phyloP scores from a whole-genome alignment of 2,329 filamentous ascomycete species.

The Botrytis sinoallii region DNA sequence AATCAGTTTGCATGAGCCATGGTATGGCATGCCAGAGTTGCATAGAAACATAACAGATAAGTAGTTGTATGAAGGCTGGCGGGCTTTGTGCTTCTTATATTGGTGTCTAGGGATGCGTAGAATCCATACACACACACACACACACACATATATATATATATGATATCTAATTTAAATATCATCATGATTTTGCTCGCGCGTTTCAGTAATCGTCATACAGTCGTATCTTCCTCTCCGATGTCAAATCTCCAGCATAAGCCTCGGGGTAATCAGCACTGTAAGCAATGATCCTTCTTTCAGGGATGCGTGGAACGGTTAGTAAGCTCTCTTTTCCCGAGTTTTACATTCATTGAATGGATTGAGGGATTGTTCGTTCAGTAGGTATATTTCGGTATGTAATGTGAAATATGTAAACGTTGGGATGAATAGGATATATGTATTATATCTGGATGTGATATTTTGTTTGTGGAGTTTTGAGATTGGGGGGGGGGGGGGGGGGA shows the following conservation, averaged over 20 bases:
- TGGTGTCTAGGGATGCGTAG: neutral
- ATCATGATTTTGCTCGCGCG: neutral
- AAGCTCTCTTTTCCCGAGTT: neutral
- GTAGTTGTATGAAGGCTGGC: no score
- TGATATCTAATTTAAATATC: neutral
- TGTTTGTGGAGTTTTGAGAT: no score
- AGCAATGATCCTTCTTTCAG: neutral
- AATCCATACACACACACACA: neutral
- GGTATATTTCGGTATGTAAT: neutral
- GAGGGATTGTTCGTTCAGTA: neutral
- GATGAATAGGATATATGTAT: neutral
- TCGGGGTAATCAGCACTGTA: neutral
- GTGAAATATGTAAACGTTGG: neutral
- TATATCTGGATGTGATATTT: neutral
- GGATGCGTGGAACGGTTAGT: neutral
- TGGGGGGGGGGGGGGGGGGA: no score
- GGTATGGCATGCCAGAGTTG: neutral
- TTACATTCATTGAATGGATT: neutral
- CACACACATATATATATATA: neutral
- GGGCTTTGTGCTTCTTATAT: neutral
- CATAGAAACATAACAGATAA: neutral
- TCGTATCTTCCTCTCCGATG: neutral
- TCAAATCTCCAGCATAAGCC: neutral
- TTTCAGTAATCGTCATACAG: neutral
- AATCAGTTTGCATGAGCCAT: neutral